A percentile compares a stretch with the other conserved stretches of the same genome.
Conservation (phyloP, 192 early-diverging fungal species). For the Funneliformis mosseae region DNA sequence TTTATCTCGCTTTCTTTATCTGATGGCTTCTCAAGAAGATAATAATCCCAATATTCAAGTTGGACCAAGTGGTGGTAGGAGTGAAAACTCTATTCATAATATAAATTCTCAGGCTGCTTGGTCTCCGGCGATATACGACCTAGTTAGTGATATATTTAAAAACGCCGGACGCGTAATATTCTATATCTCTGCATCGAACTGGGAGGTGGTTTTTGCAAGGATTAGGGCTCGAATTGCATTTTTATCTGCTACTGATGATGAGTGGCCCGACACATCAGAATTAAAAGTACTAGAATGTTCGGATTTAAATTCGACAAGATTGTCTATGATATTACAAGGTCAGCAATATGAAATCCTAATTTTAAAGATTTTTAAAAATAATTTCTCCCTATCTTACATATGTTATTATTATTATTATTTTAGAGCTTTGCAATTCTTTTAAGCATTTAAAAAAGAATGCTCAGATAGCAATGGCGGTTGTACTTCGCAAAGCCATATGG, state of each 20-base stretch:
- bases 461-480: slow-evolving; percentile 71
- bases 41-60: slow-evolving; percentile 34
- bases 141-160: slow-evolving; percentile 76
- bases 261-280: slow-evolving; percentile 75
- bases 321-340: slow-evolving; percentile 70
- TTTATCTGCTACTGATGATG: slow-evolving; percentile 64
- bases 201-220: slow-evolving; percentile 76
- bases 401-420: not conserved
- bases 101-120: not conserved
- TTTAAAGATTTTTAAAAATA: not conserved
- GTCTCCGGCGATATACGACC: slow-evolving; percentile 45
- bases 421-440: slow-evolving; percentile 55
- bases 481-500: slow-evolving; percentile 86
- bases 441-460: slow-evolving; percentile 63
- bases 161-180: slow-evolving; percentile 82
- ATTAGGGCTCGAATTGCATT: slow-evolving; percentile 67
- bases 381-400: not conserved
- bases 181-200: slow-evolving; percentile 89
- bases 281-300: slow-evolving; percentile 86
- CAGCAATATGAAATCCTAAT: not conserved
- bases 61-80: slow-evolving; percentile 38
- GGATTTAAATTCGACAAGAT: slow-evolving; percentile 71
- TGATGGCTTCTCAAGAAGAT: slow-evolving; percentile 51
- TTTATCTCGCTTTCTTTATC: slow-evolving; percentile 67
- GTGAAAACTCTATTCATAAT: slow-evolving; percentile 32